Evolutionary conservation across 1,284 basidiomycete genomes (phyloP).

Genomic region (Vanrija humicola): DNA sequence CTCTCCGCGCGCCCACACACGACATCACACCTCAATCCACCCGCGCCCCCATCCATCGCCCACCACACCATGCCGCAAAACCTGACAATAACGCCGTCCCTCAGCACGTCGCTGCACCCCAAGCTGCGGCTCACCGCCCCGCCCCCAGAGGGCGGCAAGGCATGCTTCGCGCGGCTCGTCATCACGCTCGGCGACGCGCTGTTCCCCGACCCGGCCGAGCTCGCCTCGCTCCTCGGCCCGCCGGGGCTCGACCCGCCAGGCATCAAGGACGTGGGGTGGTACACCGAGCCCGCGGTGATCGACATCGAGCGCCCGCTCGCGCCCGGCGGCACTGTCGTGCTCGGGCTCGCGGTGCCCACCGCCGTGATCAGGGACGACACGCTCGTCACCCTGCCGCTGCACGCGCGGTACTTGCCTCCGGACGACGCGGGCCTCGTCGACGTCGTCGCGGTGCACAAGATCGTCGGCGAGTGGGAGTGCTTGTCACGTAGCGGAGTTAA

Average conservation of each 20-base stretch:
- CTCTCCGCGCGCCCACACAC: too few relatives aligned
- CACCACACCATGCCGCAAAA: too few relatives aligned
- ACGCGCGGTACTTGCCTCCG: slow-evolving; percentile 37
- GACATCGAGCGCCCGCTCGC: slow-evolving; percentile 34
- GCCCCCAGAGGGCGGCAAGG: background rate
- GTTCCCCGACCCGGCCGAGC: slow-evolving; percentile 33
- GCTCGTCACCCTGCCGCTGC: slow-evolving; percentile 30
- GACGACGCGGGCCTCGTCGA: too few relatives aligned
- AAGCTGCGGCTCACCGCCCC: too few relatives aligned
- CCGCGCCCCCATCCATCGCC: too few relatives aligned
- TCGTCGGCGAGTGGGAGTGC: too few relatives aligned
- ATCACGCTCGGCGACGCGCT: slow-evolving; percentile 33
- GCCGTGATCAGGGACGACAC: background rate
- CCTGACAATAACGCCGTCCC: too few relatives aligned
- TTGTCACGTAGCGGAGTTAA: too few relatives aligned
- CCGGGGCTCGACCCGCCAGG: background rate
- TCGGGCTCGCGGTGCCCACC: too few relatives aligned
- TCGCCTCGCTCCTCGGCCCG: slow-evolving; percentile 17
- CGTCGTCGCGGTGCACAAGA: too few relatives aligned
- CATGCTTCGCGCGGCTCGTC: slow-evolving; percentile 13
- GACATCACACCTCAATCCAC: too few relatives aligned
- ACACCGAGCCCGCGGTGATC: slow-evolving; percentile 14
- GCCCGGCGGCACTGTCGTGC: background rate
- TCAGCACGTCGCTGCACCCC: too few relatives aligned
- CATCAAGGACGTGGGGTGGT: background rate